Conservation (phyloP, 2,329 filamentous ascomycete species). For the Ramularia collo-cygni region DNA sequence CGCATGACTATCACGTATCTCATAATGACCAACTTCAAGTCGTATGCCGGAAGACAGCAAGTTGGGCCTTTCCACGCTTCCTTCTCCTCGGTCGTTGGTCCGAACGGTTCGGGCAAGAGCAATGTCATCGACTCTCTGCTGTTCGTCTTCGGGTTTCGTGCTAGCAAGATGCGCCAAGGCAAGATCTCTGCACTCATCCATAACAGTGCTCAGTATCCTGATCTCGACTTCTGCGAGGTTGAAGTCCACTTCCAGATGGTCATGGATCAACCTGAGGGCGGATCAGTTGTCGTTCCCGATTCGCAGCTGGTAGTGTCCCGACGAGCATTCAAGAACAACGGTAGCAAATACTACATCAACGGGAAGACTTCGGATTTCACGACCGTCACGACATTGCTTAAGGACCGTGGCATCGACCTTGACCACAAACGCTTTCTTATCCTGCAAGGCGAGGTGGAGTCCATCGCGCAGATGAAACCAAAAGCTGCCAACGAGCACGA, state of each 20-base stretch:
- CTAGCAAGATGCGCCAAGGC: conserved; percentile 98
- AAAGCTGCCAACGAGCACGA: conserved; percentile 94
- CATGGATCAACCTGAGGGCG: conserved; percentile 73
- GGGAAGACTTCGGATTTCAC: conserved; percentile 86
- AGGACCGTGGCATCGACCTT: conserved; percentile 83
- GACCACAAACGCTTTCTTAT: conserved; percentile 98
- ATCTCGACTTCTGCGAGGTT: conserved; percentile 88
- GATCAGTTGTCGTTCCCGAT: conserved; percentile 69
- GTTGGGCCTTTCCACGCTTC: conserved; percentile 95
- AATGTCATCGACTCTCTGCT: conserved; percentile 97
- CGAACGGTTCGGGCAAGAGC: conserved; percentile 96
- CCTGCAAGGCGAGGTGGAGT: conserved; percentile 94
- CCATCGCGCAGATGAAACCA: conserved; percentile 97
- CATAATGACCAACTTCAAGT: conserved; percentile 95
- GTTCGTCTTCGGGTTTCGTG: conserved; percentile 98
- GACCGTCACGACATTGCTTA: conserved; percentile 76
- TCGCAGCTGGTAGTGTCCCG: conserved; percentile 84
- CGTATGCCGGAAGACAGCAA: conserved; percentile 89
- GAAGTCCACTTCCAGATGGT: conserved; percentile 96
- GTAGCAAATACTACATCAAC: conserved; percentile 97
- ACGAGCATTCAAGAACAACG: conserved; percentile 94
- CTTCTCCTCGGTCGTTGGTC: conserved; percentile 95
- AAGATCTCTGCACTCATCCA: conserved; percentile 98
- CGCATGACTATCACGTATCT: conserved; percentile 91
- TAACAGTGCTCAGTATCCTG: conserved; percentile 81